Base-by-base conservation (phyloP, 208 protist genomes). In the Leishmania turanica region DNA sequence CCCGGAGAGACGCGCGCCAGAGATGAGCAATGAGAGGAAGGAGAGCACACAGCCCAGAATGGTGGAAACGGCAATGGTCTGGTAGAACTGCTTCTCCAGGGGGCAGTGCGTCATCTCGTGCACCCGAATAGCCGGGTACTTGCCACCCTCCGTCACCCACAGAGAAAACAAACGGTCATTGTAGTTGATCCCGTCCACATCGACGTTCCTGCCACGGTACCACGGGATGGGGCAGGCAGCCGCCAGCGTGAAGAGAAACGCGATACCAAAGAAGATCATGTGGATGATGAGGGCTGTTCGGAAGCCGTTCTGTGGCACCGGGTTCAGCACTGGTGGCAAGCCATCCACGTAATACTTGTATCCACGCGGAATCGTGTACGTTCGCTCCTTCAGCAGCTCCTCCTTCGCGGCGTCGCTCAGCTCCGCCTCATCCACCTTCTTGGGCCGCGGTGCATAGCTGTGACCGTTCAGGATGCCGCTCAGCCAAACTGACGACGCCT, bases 61-160 rank as follows among this genome's bases (percentile, higher is more conserved):
- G 71, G 74, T 88, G 74, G 75, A 85, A 40, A 70, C 86, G 49
- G 88, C 81, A 69, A 94, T 94, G 68, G 77, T 79, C 64, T 91
- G 89, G 75, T 86, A 90, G 80, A 91, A 94, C 81, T 94, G 91
- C 77, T 93, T 91, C 79, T 93, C 81, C 37, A 90, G 64, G 9
- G 88, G 86, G 79, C 90, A 93, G 60, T 45, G 42, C 31, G 58
- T 76, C 69, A 91, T 80, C 1, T 56, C 60, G 54, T 68, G 72
- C 15, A 90, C 68, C 13, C 62, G 77, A 21, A 92, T 40, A 11
- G 31, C 27, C 0, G 80, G 42, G 60, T 88, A 68, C 58, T 34
- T 54, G 68, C 87, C 87, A 42, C 87, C 88, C 72, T 74, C 66
- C 60, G 84, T 65, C 40, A 81, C 70, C 84, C 86, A 94, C 64